These are phyloP conservation scores for Hysterangium stoloniferum DNA, from an alignment of 768 basidiomycete genomes.

Conservation along the genomic window DNA sequence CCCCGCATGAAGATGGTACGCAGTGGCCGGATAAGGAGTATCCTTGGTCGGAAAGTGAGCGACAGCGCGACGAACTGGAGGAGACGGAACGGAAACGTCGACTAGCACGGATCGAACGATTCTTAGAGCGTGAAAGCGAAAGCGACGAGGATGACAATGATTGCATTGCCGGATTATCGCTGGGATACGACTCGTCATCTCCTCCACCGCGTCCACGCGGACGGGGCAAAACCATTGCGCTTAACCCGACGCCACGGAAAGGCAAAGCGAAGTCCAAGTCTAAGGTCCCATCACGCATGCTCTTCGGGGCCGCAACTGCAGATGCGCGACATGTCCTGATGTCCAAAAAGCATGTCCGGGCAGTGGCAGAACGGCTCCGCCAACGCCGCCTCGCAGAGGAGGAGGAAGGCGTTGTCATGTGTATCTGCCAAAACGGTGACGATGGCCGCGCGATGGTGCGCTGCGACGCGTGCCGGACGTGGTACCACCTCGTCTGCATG, in stretches of 20 bases:
- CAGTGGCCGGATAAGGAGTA: constrained; percentile 78
- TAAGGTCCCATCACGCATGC: constrained; percentile 20
- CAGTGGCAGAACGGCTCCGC: constrained; percentile 42
- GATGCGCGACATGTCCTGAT: constrained; percentile 69
- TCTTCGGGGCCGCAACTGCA: constrained; percentile 56
- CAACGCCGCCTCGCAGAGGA: constrained; percentile 32
- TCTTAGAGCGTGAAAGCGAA: constrained; percentile 64
- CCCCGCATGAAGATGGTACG: constrained; percentile 28
- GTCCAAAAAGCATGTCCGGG: constrained; percentile 62
- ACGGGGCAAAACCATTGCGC: constrained; percentile 45
- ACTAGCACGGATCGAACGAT: constrained; percentile 58
- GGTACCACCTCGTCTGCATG: constrained; percentile 79
- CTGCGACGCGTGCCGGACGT: constrained; percentile 70
- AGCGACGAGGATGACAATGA: constrained; percentile 14
- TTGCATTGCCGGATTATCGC: constrained; percentile 12
- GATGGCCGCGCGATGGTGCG: constrained; percentile 75
- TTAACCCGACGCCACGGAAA: constrained; percentile 32
- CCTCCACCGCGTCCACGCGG: constrained; percentile 34
- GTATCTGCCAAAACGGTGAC: constrained; percentile 59
- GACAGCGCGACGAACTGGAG: constrained; percentile 43
- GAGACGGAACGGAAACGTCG: constrained; percentile 53
- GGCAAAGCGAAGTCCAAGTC: constrained; percentile 16
- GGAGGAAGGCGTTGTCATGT: constrained; percentile 46
- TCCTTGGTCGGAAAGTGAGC: constrained; percentile 64
- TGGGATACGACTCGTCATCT: constrained; percentile 26